A percentile compares a stretch with the other conserved stretches of the same genome.
Conservation (phyloP, 129 eudicot species). For the Flaveria robusta region DNA sequence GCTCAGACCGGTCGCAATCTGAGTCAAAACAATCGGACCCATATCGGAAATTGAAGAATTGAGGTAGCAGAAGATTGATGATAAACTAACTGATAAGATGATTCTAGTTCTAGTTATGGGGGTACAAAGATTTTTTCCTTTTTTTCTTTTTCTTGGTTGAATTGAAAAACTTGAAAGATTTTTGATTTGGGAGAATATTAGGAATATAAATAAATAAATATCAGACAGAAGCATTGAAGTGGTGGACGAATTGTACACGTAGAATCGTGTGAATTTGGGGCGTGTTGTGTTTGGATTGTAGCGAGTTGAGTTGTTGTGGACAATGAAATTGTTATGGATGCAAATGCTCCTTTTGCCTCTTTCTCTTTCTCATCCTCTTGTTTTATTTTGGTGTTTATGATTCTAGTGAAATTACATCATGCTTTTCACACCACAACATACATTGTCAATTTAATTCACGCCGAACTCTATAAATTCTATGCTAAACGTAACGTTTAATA, state of each 20-base stretch:
- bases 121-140: too few species aligned
- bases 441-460: too few species aligned
- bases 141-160: neutral
- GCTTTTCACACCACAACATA: too few species aligned
- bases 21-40: constrained; percentile 75
- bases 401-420: too few species aligned
- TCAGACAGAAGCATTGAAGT: constrained; percentile 31
- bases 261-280: constrained; percentile 36
- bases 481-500: too few species aligned
- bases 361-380: constrained; percentile 3
- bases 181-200: neutral
- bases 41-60: constrained; percentile 24
- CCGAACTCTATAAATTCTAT: too few species aligned
- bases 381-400: too few species aligned
- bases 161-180: neutral
- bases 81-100: too few species aligned
- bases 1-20: constrained; percentile 73
- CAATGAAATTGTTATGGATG: constrained; percentile 13
- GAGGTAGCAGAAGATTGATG: too few species aligned
- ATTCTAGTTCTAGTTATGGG: too few species aligned
- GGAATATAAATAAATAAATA: neutral
- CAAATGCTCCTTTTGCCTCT: constrained; percentile 21
- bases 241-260: constrained; percentile 69
- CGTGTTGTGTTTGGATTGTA: constrained; percentile 12
- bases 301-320: too few species aligned